phyloP scores from a whole-genome alignment of 495 filamentous ascomycete genomes.

The Terfezia claveryi region DNA sequence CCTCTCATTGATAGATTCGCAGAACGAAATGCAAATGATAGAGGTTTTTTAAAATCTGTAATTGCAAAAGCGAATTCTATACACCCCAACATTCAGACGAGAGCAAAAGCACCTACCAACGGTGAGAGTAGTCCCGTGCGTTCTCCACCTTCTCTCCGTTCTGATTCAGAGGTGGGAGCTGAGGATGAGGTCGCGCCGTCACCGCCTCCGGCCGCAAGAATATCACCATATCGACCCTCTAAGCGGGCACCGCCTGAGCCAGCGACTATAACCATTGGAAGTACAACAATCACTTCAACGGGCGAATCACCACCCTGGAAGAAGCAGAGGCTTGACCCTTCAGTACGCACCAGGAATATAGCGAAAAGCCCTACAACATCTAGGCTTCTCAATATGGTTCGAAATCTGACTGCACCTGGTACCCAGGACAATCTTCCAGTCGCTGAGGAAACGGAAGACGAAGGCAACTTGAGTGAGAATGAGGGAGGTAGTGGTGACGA shows the following conservation, averaged over 20 bases:
- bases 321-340: background rate
- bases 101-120: too few species aligned
- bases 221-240: too few species aligned
- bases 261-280: conserved; percentile 6
- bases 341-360: background rate
- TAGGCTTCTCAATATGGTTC: conserved; percentile 34
- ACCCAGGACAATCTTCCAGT: conserved; percentile 22
- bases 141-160: too few species aligned
- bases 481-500: conserved; percentile 21
- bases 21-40: too few species aligned
- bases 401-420: conserved; percentile 56
- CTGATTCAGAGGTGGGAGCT: too few species aligned
- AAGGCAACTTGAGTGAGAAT: conserved; percentile 19
- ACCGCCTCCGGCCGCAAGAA: too few species aligned
- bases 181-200: too few species aligned
- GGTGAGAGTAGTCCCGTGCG: too few species aligned
- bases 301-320: conserved; percentile 39
- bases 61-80: too few species aligned
- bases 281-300: conserved; percentile 17
- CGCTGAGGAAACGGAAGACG: conserved; percentile 15
- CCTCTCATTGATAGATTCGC: too few species aligned
- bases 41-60: too few species aligned
- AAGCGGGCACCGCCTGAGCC: background rate
- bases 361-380: background rate
- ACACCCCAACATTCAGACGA: too few species aligned